These are phyloP conservation scores for Aureobasidium sp. DNA, from an alignment of 2,329 filamentous ascomycete genomes.

Conservation along the genomic window DNA sequence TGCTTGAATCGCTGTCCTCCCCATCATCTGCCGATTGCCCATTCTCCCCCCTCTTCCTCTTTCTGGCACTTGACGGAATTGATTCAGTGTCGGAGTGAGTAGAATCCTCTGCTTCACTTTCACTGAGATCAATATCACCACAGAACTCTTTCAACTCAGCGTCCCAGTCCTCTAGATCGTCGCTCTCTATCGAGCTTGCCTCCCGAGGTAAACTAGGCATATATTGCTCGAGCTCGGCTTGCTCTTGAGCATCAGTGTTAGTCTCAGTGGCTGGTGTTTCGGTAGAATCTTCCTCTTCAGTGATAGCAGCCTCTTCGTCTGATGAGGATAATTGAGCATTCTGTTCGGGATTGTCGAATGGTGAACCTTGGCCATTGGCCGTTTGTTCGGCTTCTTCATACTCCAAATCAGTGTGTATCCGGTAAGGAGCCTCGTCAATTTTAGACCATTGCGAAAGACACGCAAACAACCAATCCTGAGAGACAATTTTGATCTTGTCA, in stretches of 20 bases:
- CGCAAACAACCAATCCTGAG: constrained; percentile 79
- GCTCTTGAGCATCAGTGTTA: constrained; percentile 19
- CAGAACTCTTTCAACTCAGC: constrained; percentile 73
- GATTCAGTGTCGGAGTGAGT: constrained; percentile 21
- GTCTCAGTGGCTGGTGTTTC: constrained; percentile 19
- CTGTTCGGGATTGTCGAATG: constrained; percentile 33
- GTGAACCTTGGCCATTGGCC: constrained; percentile 38
- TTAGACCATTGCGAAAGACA: constrained; percentile 78
- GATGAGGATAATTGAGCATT: constrained; percentile 36
- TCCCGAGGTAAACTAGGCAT: constrained; percentile 38
- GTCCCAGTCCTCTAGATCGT: constrained; percentile 45
- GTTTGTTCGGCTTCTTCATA: constrained; percentile 48
- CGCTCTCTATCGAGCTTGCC: constrained; percentile 27
- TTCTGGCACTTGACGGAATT: constrained; percentile 25
- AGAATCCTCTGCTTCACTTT: constrained; percentile 39
- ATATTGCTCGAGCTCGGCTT: constrained; percentile 38
- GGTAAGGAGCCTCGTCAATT: constrained; percentile 70
- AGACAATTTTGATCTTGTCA: constrained; percentile 76
- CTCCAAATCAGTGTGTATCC: constrained; percentile 53
- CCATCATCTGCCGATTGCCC: constrained; percentile 32
- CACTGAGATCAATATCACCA: constrained; percentile 41
- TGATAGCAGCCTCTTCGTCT: constrained; percentile 38
- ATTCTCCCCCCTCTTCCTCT: constrained; percentile 31
- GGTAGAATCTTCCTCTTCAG: constrained; percentile 31
- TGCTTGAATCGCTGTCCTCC: constrained; percentile 36